phyloP scores from a whole-genome alignment of 2,329 filamentous ascomycete species.

The Cercospora janseana region DNA sequence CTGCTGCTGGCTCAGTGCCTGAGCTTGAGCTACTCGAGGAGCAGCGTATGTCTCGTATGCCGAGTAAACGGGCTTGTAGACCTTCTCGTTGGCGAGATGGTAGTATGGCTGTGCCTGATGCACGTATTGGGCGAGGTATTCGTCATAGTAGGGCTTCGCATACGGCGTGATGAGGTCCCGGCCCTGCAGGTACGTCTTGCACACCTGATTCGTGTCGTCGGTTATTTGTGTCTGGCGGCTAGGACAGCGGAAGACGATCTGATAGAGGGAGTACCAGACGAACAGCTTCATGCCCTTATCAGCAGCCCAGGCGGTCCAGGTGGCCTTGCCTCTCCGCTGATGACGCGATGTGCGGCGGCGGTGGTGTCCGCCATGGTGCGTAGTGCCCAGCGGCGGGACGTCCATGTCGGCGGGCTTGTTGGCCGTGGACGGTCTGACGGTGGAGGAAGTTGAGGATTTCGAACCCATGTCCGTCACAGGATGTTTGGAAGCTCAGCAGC shows the following conservation, averaged over 20 bases:
- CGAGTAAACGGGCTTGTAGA: conserved; percentile 67
- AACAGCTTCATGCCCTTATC: conserved; percentile 54
- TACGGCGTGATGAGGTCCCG: conserved; percentile 69
- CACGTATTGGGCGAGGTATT: conserved; percentile 81
- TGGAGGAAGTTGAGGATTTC: not conserved
- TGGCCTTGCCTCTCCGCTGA: conserved; percentile 20
- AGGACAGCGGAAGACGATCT: conserved; percentile 79
- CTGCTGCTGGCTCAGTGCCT: conserved; percentile 64
- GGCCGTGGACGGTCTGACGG: conserved; percentile 13
- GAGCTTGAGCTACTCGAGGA: conserved; percentile 67
- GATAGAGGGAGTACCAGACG: conserved; percentile 84
- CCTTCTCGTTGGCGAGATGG: conserved; percentile 53
- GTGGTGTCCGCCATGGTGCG: conserved; percentile 15
- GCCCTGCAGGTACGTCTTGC: conserved; percentile 72
- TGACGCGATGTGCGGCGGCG: conserved; percentile 22
- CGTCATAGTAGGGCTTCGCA: conserved; percentile 78
- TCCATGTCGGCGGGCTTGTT: conserved; percentile 22
- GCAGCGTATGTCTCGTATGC: conserved; percentile 69
- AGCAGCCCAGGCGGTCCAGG: conserved; percentile 28
- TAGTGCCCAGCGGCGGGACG: conserved; percentile 23
- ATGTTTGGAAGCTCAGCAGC: conserved; percentile 3
- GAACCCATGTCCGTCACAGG: conserved; percentile 2
- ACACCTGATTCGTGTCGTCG: conserved; percentile 71
- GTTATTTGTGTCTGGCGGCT: conserved; percentile 64
- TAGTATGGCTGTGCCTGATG: conserved; percentile 72